Percentiles rank a stretch among this genome's conserved stretches.
These are phyloP conservation scores for Neoascochyta sp. DNA, from an alignment of 2,329 filamentous ascomycete genomes.

Conservation along the genomic window DNA sequence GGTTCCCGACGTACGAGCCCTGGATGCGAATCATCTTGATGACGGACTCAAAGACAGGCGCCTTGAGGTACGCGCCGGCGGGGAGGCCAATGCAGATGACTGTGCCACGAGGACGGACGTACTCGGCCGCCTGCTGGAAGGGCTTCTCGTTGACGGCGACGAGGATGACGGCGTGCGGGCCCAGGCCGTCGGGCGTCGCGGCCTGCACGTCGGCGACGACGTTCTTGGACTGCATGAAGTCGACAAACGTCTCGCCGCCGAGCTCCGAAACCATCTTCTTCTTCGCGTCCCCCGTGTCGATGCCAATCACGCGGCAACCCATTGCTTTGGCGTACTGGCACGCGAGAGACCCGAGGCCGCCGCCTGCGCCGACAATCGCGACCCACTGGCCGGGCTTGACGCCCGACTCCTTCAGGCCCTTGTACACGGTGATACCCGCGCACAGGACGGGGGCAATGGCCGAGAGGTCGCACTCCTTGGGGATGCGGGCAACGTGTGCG, in stretches of 20 bases:
- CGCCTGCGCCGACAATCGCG: slow-evolving; percentile 81
- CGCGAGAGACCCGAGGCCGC: slow-evolving; percentile 74
- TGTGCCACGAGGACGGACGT: slow-evolving; percentile 76
- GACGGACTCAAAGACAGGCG: slow-evolving; percentile 86
- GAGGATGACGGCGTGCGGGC: slow-evolving; percentile 82
- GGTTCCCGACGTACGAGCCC: slow-evolving; percentile 77
- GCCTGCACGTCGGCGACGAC: slow-evolving; percentile 80
- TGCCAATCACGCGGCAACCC: slow-evolving; percentile 75
- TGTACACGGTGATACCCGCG: slow-evolving; percentile 85
- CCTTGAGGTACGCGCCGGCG: slow-evolving; percentile 68
- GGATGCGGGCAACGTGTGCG: slow-evolving; percentile 76
- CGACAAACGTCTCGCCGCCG: slow-evolving; percentile 70
- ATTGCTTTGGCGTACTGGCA: slow-evolving; percentile 89
- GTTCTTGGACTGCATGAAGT: slow-evolving; percentile 74
- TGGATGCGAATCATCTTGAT: slow-evolving; percentile 88
- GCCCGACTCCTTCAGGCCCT: slow-evolving; percentile 81
- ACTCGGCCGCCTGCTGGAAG: slow-evolving; percentile 89
- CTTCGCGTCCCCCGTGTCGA: slow-evolving; percentile 83
- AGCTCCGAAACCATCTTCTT: slow-evolving; percentile 64
- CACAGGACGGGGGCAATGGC: slow-evolving; percentile 76
- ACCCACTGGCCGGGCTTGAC: slow-evolving; percentile 71
- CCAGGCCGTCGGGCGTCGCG: slow-evolving; percentile 73
- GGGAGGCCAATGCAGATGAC: slow-evolving; percentile 90
- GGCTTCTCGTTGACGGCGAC: slow-evolving; percentile 86
- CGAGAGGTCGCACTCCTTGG: slow-evolving; percentile 72